Conservation (phyloP, 306 rosid genomes). For the Vicia villosa region DNA sequence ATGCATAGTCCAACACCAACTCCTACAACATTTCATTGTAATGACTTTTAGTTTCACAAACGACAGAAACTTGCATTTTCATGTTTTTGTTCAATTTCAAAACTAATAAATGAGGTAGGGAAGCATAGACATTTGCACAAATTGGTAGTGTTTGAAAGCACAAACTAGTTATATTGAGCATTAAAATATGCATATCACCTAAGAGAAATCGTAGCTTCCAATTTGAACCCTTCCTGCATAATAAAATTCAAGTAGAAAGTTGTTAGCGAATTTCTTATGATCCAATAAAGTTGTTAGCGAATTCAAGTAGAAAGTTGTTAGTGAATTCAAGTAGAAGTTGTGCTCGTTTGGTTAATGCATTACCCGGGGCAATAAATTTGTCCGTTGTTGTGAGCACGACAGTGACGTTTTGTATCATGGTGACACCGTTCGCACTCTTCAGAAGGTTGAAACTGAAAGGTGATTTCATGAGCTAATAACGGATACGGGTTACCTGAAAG, state of each 20-base stretch:
- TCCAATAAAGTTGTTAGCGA: too few relatives aligned
- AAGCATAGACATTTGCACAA: background rate
- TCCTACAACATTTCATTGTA: background rate
- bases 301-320: too few relatives aligned
- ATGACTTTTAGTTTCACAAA: background rate
- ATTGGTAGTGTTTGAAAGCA: background rate
- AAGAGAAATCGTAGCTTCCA: conserved; percentile 2
- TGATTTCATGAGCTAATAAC: conserved; percentile 17
- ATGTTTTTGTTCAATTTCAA: background rate
- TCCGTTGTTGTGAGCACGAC: background rate
- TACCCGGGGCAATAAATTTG: conserved; percentile 30
- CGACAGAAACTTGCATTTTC: background rate
- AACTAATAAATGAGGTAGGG: background rate
- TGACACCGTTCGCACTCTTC: background rate
- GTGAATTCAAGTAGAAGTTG: too few relatives aligned
- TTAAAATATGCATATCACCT: conserved; percentile 28
- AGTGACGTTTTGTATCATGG: background rate
- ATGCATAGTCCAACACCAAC: conserved; percentile 29
- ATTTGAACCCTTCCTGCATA: conserved; percentile 13
- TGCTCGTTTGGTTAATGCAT: conserved; percentile 16
- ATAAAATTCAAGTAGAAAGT: background rate
- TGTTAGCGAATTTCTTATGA: too few relatives aligned
- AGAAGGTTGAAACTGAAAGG: background rate
- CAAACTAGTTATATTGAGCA: background rate
- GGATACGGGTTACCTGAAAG: background rate